Evolutionary conservation across 1,139 yeast genomes (phyloP).

Genomic region (Hyphopichia burtonii): DNA sequence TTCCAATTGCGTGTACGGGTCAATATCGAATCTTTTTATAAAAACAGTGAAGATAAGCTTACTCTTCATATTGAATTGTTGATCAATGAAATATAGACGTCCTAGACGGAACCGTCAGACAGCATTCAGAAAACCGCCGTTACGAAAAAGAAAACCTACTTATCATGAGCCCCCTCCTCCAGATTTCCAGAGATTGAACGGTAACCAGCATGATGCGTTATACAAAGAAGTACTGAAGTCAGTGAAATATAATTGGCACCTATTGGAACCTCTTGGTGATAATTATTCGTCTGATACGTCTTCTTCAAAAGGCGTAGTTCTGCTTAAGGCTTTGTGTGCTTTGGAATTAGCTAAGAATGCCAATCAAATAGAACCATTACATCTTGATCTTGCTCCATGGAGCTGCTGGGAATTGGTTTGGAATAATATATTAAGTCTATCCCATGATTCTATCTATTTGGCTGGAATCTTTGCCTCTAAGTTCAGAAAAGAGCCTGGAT

Average conservation of each 20-base stretch:
- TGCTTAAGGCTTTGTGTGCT: conserved; percentile 26
- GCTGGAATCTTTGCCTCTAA: conserved; percentile 28
- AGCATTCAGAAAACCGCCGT: conserved; percentile 3
- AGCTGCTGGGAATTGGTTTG: conserved; percentile 33
- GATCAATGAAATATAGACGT: neutral
- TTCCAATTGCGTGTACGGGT: neutral
- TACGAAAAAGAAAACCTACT: conserved; percentile 2
- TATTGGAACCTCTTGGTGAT: neutral
- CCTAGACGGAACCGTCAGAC: neutral
- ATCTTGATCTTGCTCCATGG: conserved; percentile 27
- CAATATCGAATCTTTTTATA: neutral
- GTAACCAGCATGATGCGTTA: neutral
- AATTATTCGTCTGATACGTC: neutral
- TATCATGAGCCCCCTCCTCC: neutral
- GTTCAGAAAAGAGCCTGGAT: conserved; percentile 16
- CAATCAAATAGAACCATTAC: conserved; percentile 16
- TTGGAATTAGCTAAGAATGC: conserved; percentile 27
- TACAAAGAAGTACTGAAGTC: conserved; percentile 4
- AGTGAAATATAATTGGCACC: conserved; percentile 2
- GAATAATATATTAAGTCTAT: conserved; percentile 23
- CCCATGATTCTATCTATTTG: conserved; percentile 30
- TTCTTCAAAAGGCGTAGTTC: neutral
- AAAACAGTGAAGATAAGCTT: neutral
- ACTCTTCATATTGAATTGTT: neutral
- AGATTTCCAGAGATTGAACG: neutral